These are phyloP conservation scores for Psilocybe sp. DNA, from an alignment of 768 basidiomycete genomes.

Conservation along the genomic window DNA sequence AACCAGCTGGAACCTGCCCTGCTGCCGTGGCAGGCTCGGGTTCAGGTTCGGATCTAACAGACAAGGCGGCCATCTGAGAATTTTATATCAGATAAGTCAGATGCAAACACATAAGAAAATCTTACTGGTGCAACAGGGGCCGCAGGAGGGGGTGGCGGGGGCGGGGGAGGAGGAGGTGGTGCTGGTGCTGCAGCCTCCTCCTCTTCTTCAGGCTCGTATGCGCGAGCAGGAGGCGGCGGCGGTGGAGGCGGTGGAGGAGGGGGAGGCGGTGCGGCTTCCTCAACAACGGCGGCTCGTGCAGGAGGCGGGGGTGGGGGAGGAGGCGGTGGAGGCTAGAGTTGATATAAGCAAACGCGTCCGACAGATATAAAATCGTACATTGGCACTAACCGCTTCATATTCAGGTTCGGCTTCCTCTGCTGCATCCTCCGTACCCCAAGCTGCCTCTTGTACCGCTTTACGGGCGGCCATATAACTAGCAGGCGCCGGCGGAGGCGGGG, in stretches of 20 bases:
- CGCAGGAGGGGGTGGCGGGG: conserved; percentile 49
- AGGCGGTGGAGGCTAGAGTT: conserved; percentile 34
- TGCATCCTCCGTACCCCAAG: conserved; percentile 26
- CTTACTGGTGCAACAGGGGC: conserved; percentile 38
- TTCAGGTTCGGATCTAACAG: conserved; percentile 14
- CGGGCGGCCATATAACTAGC: conserved; percentile 20
- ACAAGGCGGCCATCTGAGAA: conserved; percentile 28
- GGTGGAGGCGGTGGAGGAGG: conserved; percentile 42
- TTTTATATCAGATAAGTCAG: not conserved
- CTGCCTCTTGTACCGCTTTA: conserved; percentile 28
- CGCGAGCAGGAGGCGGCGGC: conserved; percentile 24
- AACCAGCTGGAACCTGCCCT: conserved; percentile 30
- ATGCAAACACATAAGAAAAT: conserved; percentile 1
- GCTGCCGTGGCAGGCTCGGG: conserved; percentile 37
- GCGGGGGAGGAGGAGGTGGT: conserved; percentile 41
- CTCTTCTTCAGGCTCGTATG: conserved; percentile 9
- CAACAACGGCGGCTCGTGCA: conserved; percentile 18
- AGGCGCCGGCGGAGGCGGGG: conserved; percentile 18
- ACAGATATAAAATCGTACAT: conserved; percentile 1
- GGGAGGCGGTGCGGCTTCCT: conserved; percentile 28
- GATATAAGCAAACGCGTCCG: conserved; percentile 12
- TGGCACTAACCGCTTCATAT: conserved; percentile 18
- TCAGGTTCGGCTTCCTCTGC: conserved; percentile 17
- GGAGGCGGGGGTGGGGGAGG: conserved; percentile 36
- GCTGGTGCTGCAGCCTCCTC: conserved; percentile 35